A percentile compares a stretch with the other conserved stretches of the same genome.
phyloP scores from a whole-genome alignment of 345 rosid species.

The Psidium guajava region DNA sequence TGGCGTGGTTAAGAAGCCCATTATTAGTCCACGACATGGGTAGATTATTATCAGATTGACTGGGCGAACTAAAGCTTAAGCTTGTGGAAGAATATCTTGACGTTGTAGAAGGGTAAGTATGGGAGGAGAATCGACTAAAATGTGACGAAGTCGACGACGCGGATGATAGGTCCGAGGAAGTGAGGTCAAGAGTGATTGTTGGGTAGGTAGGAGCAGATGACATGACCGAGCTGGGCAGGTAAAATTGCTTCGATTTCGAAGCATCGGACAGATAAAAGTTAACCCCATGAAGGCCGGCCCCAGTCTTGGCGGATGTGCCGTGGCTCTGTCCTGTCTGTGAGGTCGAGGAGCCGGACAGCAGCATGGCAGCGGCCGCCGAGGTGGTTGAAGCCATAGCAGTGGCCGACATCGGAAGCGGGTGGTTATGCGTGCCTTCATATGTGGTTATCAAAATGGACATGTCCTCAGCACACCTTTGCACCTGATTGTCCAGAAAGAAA shows the following conservation, averaged over 20 bases:
- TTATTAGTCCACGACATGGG: constrained; percentile 27
- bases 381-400: constrained; percentile 94
- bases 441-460: constrained; percentile 78
- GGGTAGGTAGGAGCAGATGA: constrained; percentile 43
- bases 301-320: background rate
- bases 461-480: constrained; percentile 83
- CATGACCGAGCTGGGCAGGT: constrained; percentile 32
- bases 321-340: constrained; percentile 3
- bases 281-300: constrained; percentile 35
- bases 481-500: constrained; percentile 21
- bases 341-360: constrained; percentile 45
- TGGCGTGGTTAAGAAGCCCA: constrained; percentile 14
- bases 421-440: constrained; percentile 92
- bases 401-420: constrained; percentile 77
- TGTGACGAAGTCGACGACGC: constrained; percentile 20
- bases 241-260: constrained; percentile 30
- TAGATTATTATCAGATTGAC: constrained; percentile 8
- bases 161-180: constrained; percentile 21
- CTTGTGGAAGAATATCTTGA: constrained; percentile 25
- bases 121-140: constrained; percentile 24
- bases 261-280: constrained; percentile 44
- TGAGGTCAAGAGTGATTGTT: constrained; percentile 79
- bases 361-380: constrained; percentile 86
- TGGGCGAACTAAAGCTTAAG: constrained; percentile 47
- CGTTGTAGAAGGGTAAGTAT: background rate